A percentile compares a stretch with the other conserved stretches of the same genome.
phyloP scores from a whole-genome alignment of 495 filamentous ascomycete species.

The Tuber aestivum region DNA sequence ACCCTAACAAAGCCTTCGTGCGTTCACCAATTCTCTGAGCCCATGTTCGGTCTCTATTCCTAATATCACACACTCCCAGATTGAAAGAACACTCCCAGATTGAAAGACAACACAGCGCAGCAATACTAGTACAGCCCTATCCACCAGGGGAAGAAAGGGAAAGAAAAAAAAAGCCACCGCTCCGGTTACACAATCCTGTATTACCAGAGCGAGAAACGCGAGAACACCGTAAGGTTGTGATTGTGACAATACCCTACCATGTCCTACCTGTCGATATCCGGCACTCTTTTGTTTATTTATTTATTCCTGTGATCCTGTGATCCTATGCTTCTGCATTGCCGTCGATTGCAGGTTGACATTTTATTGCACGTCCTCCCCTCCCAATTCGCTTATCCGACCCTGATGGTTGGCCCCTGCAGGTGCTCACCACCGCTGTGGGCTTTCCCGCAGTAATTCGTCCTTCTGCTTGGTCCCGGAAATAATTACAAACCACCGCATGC shows the following conservation, averaged over 20 bases:
- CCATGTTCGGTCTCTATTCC: background rate
- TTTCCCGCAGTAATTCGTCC: background rate
- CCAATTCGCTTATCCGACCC: background rate
- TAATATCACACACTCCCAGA: background rate
- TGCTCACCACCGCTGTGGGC: background rate
- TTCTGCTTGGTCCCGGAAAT: background rate
- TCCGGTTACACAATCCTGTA: background rate
- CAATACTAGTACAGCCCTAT: background rate
- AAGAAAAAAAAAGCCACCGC: too few relatives aligned
- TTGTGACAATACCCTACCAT: background rate
- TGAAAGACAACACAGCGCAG: background rate
- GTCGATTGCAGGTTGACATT: background rate
- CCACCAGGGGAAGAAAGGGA: too few relatives aligned
- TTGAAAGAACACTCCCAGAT: too few relatives aligned
- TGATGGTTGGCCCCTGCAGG: background rate
- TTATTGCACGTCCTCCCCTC: background rate
- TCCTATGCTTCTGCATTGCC: background rate
- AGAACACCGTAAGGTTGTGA: background rate
- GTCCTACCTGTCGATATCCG: background rate
- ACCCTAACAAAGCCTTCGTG: background rate
- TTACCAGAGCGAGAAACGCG: background rate
- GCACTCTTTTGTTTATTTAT: background rate
- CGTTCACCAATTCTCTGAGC: background rate
- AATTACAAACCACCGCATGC: background rate
- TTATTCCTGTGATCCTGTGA: background rate